phyloP scores from a whole-genome alignment of 2,329 filamentous ascomycete species.

The Colletotrichum brevisporum region DNA sequence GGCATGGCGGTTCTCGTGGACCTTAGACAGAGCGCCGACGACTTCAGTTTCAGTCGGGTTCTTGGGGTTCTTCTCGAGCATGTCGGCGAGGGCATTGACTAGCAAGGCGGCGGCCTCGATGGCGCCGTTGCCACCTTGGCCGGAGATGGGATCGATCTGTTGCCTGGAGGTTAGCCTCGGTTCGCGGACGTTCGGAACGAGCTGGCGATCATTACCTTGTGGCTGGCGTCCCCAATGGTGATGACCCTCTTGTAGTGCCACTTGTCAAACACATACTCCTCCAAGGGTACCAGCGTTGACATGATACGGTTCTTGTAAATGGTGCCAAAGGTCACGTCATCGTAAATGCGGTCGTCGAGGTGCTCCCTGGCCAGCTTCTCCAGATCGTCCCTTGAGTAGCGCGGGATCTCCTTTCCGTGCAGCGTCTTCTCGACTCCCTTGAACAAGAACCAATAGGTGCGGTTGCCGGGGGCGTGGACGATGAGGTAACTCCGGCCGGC shows the following conservation, averaged over 20 bases:
- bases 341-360: conserved; percentile 41
- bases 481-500: conserved; percentile 47
- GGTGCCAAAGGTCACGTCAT: conserved; percentile 47
- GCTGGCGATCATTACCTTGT: conserved; percentile 50
- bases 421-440: conserved; percentile 47
- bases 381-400: conserved; percentile 50
- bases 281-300: conserved; percentile 45
- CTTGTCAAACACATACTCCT: conserved; percentile 53
- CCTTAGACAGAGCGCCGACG: conserved; percentile 6
- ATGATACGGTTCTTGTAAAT: conserved; percentile 48
- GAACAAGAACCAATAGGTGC: conserved; percentile 55
- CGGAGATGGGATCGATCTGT: conserved; percentile 44
- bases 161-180: background rate
- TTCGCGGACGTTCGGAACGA: accelerated
- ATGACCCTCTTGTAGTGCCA: conserved; percentile 57
- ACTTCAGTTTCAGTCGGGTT: background rate
- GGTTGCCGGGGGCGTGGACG: conserved; percentile 47
- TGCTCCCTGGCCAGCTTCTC: conserved; percentile 45
- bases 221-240: conserved; percentile 57
- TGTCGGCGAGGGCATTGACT: conserved; percentile 36
- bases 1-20: conserved; percentile 22
- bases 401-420: conserved; percentile 49
- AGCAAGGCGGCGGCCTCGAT: conserved; percentile 45
- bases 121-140: conserved; percentile 47
- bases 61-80: conserved; percentile 26